Base-by-base conservation (phyloP, 1,284 basidiomycete species). In the Fomitiporia mediterranea region DNA sequence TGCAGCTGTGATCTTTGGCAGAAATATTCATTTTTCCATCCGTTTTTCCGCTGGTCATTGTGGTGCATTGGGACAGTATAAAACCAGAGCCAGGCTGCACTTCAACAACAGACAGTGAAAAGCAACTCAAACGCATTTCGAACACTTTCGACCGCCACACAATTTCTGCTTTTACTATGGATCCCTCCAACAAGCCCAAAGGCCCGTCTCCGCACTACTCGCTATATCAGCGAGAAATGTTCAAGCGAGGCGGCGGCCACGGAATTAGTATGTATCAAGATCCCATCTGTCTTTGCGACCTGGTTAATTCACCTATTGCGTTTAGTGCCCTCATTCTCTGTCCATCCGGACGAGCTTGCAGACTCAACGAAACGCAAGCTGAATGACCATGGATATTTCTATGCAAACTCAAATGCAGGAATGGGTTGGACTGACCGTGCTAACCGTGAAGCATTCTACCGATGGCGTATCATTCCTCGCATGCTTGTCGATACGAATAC, bases 401-500 rank as follows among this genome's bases (percentile, higher is more conserved):
- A 82, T 59, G 80, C 80, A 4, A 77, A 76, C 65, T 80, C 79
- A 3, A 81, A 83, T 61, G 80, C 81, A 2, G 80, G 80, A 0
- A 61, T 81, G 1, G 77, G 77, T 38, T 79, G 77, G 74, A 82
- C 81, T 0, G 75, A 81, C 65, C 68, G 71, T 51, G 78, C 79
- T 0, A 82, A 83, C 64, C 69, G 76, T 50, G 75, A 78, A 62
- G 74, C 78, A 0, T 80, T 79, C 66, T 79, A 78, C 59, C 65
- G 68, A 32, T 79, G 74, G 73, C 69, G 74, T 19, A 82, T 83
- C 61, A 68, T 83, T 9, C 81, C 82, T 8, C 72, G 78, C 13
- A 78, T 82, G 70, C 73, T 81, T n/a, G 78, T 81, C 7, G 79
- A 83, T 64, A 82, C 81, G 4, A 81, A 76, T 53, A 70, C 68